Conservation (phyloP, 768 basidiomycete genomes). For the Boletus reticulatus region DNA sequence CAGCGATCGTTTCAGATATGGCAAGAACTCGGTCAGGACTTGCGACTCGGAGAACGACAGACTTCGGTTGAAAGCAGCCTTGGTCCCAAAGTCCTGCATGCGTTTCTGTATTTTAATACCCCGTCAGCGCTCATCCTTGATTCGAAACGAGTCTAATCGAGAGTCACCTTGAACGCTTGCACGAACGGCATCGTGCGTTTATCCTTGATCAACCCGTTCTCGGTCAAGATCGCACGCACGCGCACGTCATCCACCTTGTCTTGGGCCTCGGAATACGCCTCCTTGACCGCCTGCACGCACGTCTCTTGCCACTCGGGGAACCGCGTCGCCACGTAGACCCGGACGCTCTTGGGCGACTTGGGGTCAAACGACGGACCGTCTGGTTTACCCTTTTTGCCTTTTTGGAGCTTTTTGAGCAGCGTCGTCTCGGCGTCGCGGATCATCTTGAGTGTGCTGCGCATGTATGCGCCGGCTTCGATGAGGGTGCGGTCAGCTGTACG, state of each 20-base stretch:
- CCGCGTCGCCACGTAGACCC: conserved; percentile 84
- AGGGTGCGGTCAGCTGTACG: conserved; percentile 58
- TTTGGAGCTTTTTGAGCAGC: conserved; percentile 75
- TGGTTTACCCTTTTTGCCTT: conserved; percentile 62
- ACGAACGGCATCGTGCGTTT: conserved; percentile 96
- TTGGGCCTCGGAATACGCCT: conserved; percentile 54
- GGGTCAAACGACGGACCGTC: conserved; percentile 68
- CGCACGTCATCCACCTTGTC: conserved; percentile 81
- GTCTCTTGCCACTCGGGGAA: conserved; percentile 95
- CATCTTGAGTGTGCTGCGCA: conserved; percentile 87
- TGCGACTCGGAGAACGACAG: conserved; percentile 81
- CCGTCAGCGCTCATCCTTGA: neutral
- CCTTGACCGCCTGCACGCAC: conserved; percentile 73
- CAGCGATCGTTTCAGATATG: conserved; percentile 80
- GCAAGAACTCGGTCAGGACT: conserved; percentile 65
- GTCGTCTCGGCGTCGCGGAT: conserved; percentile 86
- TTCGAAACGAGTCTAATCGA: neutral
- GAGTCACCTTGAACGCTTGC: conserved; percentile 81
- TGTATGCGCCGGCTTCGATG: conserved; percentile 77
- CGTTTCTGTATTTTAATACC: conserved; percentile 56
- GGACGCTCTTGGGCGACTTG: conserved; percentile 77
- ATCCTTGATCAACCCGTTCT: conserved; percentile 87
- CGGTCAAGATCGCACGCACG: conserved; percentile 63
- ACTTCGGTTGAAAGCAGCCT: conserved; percentile 77
- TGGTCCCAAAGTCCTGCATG: conserved; percentile 70